These are phyloP conservation scores for Metschnikowia vanudenii DNA, from an alignment of 805 yeast species.

Conservation along the genomic window DNA sequence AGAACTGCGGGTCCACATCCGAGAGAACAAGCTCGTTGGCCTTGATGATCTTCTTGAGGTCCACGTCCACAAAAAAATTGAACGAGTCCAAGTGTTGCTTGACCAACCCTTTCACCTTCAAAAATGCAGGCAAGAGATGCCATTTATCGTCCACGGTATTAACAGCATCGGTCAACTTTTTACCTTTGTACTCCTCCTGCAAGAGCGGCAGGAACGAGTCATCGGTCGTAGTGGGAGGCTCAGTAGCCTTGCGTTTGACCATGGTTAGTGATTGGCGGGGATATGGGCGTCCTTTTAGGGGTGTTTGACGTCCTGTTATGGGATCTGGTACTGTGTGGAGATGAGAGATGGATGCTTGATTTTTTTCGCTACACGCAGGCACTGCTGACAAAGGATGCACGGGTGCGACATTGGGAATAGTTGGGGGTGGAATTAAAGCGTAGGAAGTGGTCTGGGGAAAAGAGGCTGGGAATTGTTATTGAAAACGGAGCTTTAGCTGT, in stretches of 20 bases:
- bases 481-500: too few species aligned
- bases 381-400: constrained; percentile 14
- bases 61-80: constrained; percentile 92
- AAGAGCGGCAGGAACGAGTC: constrained; percentile 74
- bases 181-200: constrained; percentile 83
- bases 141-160: constrained; percentile 94
- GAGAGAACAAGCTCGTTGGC: constrained; percentile 88
- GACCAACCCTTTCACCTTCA: constrained; percentile 92
- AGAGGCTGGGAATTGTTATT: too few species aligned
- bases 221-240: constrained; percentile 30
- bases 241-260: constrained; percentile 18
- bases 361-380: not conserved
- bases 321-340: too few species aligned
- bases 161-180: constrained; percentile 79
- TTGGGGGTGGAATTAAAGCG: not conserved
- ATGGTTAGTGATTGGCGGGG: constrained; percentile 1
- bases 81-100: constrained; percentile 98
- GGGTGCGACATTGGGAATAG: constrained; percentile 12
- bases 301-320: too few species aligned
- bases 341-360: constrained; percentile 4
- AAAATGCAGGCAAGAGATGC: constrained; percentile 93
- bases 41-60: constrained; percentile 83
- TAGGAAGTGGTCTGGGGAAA: not conserved
- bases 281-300: not conserved
- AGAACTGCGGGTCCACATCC: constrained; percentile 97